Base-by-base conservation (phyloP, 2,329 filamentous ascomycete genomes). In the Cryoendolithus antarcticus region DNA sequence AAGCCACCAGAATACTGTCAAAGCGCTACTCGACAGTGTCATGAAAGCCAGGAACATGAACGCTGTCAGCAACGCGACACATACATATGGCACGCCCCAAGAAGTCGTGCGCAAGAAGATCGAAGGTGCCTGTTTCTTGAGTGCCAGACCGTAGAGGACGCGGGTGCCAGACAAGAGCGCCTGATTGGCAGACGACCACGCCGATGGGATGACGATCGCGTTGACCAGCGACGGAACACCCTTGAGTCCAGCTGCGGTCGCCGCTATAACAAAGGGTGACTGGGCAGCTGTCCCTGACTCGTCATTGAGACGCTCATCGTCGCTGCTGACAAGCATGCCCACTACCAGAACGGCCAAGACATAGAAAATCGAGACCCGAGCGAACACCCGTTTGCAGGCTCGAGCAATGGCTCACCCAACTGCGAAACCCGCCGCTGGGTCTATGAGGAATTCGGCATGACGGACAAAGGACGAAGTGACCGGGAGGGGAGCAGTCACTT, bases 1-100 rank as follows among this genome's bases (percentile, higher is more conserved):
- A 7, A 82, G 62, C 75, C 76, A 82, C 57, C 66, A 77, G 48
- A 82, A 82, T 4, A 79, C 77, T 0, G 70, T 77, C 48, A 79
- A 58, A 0, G 76, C 76, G 10, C 66, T 63, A 19, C 63, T 43
- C 4, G 46, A 51, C 13, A 54, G 39, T 4, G 44, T 48, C 48
- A 54, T 48, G 46, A 52, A 54, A 2, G 49, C 50, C 19, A 54
- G 37, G 36, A 49, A 53, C 49, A 53, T 53, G 46, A 53, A 52
- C 15, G 42, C 31, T 9, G 48, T 49, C 27, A 53, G 49, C 4
- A 52, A 36, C n/a, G 48, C 30, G 11, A 54, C 51, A 32, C 46
- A 48, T 7, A 52, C 45, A 10, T 49, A 52, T 1, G 50, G 50
- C 5, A 52, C 46, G 9, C 49, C 49, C 46, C 44, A 48, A 1